Base-by-base conservation (phyloP, 768 basidiomycete species). In the Suillus tomentosus region DNA sequence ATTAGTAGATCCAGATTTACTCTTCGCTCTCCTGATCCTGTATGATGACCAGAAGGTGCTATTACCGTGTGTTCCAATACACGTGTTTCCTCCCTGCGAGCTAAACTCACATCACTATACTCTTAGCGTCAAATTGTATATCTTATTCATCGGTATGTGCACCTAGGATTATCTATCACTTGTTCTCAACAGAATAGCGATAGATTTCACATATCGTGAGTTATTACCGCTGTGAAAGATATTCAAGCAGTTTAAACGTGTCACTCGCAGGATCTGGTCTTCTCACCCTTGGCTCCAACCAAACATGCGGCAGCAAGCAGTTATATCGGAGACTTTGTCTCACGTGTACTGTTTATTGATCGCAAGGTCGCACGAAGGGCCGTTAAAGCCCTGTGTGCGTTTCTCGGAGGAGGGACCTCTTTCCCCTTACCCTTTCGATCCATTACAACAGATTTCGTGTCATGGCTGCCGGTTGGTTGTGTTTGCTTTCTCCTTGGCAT, bases 241-340 rank as follows among this genome's bases (percentile, higher is more conserved):
- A 34, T 54, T 42, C 51, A 27, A 17, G 56, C 34, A 43, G 51
- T 51, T 39, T 65, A 63, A 65, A 64, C 63, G 50, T 24, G n/a
- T 63, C 63, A 37, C 13, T 54, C 27, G 27, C 65, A 94, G 92
- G 93, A 78, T 91, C 88, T 24, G 6, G 88, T 89, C 70, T 91
- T 34, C 86, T 88, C 73, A 84, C 86, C 0, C 77, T 91, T 13
- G 79, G 87, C 65, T 76, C 81, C 39, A 79, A 80, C 55, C 75
- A 95, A 91, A 0, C 89, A 96, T 15, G 89, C 93, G 5, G 95
- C 96, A 0, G 95, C 96, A 0, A 93, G 95, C 1, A 93, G 92
- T 37, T 99, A 99, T 76, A 91, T 98, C 64, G 95, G 91, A 2
- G 89, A 87, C 66, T 94, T 94, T 71, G 94, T 99, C 69, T 92